A percentile compares a stretch with the other conserved stretches of the same genome.
phyloP scores from a whole-genome alignment of 2,329 filamentous ascomycete species.

The Madurella fahalii region DNA sequence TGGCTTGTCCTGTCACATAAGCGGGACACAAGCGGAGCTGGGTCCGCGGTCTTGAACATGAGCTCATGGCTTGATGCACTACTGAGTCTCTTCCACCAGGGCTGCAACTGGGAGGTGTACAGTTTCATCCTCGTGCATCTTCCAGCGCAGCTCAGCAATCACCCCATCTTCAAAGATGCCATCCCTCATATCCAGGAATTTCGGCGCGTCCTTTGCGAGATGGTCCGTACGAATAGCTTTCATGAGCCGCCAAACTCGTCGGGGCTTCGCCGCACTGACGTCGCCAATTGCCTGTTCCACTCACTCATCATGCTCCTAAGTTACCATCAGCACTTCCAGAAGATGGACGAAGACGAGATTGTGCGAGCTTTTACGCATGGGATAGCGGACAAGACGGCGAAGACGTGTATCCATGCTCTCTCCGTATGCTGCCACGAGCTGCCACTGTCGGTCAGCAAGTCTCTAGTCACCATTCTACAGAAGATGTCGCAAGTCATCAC shows the following conservation, averaged over 20 bases:
- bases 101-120: conserved; percentile 86
- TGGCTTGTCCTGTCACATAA: conserved; percentile 46
- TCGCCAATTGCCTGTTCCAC: conserved; percentile 85
- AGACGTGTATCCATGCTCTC: conserved; percentile 89
- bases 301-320: conserved; percentile 82
- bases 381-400: conserved; percentile 82
- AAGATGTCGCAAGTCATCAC: conserved; percentile 97
- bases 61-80: conserved; percentile 73
- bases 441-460: conserved; percentile 80
- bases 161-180: conserved; percentile 73
- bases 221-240: conserved; percentile 72
- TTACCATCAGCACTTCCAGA: conserved; percentile 81
- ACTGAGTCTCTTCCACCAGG: conserved; percentile 67
- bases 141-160: conserved; percentile 84
- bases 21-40: conserved; percentile 20
- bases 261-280: conserved; percentile 79
- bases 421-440: conserved; percentile 95
- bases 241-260: conserved; percentile 76
- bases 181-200: conserved; percentile 72
- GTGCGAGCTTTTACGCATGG: conserved; percentile 83
- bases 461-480: conserved; percentile 78
- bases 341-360: conserved; percentile 83
- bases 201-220: conserved; percentile 73
- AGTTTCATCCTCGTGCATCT: conserved; percentile 85
- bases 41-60: conserved; percentile 47